Evolutionary conservation across 306 rosid species (phyloP).

Genomic region (Lathyrus tuberosus): DNA sequence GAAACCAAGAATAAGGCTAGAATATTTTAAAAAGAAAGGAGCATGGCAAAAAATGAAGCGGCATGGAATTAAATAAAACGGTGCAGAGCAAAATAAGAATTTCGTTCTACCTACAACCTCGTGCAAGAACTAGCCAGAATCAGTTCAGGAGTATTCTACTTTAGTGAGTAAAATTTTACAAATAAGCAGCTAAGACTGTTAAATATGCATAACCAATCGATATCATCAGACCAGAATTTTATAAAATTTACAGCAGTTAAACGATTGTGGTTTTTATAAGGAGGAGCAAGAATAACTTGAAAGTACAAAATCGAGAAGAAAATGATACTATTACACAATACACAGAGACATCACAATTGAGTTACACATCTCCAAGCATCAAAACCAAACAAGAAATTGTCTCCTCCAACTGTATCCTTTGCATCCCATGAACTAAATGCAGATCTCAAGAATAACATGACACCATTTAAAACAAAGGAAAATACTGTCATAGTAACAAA

Average conservation of each 20-base stretch:
- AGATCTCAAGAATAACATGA: constrained; percentile 57
- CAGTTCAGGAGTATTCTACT: neutral
- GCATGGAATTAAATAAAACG: no score
- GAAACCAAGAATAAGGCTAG: no score
- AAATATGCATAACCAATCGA: constrained; percentile 35
- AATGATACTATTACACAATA: constrained; percentile 58
- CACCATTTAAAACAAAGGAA: constrained; percentile 47
- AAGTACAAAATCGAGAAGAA: constrained; percentile 41
- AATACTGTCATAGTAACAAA: constrained; percentile 54
- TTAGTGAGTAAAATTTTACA: constrained; percentile 1
- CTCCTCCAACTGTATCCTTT: constrained; percentile 53
- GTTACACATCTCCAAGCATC: constrained; percentile 62
- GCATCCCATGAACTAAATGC: constrained; percentile 50
- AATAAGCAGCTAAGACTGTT: constrained; percentile 12
- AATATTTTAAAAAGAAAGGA: no score
- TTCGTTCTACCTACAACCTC: neutral
- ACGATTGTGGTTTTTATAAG: constrained; percentile 33
- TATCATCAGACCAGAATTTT: constrained; percentile 35
- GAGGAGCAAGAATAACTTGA: constrained; percentile 47
- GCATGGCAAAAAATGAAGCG: no score
- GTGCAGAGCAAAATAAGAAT: no score
- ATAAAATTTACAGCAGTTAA: constrained; percentile 44
- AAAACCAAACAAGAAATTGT: constrained; percentile 48
- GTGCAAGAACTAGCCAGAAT: neutral
- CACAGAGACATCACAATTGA: constrained; percentile 54